Evolutionary conservation across 345 rosid species (phyloP).

Genomic region (Populus alba): DNA sequence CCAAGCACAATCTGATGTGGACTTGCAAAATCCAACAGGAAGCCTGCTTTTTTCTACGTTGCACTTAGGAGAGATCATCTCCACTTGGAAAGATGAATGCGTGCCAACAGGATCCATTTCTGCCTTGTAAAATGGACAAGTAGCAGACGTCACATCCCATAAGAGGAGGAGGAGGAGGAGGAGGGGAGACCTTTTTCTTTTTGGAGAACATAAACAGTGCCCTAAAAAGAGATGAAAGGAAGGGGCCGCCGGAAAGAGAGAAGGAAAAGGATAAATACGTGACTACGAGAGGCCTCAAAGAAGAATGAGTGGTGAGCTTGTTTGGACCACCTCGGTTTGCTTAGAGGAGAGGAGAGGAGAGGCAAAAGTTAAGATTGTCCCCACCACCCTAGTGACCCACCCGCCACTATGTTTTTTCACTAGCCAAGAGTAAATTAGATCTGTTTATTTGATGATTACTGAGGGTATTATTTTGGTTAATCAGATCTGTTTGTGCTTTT

Average conservation of each 20-base stretch:
- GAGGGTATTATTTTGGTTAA: neutral
- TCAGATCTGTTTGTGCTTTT: neutral
- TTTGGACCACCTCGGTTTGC: constrained; percentile 27
- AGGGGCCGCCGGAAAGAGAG: too few species aligned
- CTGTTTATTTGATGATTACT: neutral
- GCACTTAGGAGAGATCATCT: constrained; percentile 5
- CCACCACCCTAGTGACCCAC: too few species aligned
- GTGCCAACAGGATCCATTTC: constrained; percentile 16
- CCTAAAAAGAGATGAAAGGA: neutral
- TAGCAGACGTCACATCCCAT: constrained; percentile 23
- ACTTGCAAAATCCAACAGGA: constrained; percentile 15
- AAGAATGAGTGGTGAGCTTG: neutral
- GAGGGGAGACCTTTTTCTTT: neutral
- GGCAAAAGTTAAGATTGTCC: neutral
- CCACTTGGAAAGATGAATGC: constrained; percentile 32
- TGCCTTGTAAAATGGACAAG: neutral
- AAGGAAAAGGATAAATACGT: neutral
- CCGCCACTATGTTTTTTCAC: too few species aligned
- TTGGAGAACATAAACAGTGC: neutral
- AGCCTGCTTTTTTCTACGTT: neutral
- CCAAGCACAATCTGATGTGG: constrained; percentile 17
- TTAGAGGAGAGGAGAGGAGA: constrained; percentile 1
- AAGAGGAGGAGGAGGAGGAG: neutral
- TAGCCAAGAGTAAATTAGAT: too few species aligned
- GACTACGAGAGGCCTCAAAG: neutral